phyloP scores from a whole-genome alignment of 164 flowering plant genomes.

The Umbellularia californica region DNA sequence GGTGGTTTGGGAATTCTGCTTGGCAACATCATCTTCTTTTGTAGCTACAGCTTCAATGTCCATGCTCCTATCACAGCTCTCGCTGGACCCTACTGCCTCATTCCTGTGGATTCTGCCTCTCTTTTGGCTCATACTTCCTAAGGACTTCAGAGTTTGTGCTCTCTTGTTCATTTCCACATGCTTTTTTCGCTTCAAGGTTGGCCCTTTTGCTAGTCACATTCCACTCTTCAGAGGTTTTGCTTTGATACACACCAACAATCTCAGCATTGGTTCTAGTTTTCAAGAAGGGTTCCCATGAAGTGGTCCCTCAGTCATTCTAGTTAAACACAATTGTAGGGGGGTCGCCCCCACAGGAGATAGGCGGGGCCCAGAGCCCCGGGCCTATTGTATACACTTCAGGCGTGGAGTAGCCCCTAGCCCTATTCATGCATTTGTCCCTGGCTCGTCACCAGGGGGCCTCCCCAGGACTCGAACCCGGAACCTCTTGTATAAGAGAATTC shows the following conservation, averaged over 20 bases:
- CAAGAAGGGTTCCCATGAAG: not conserved
- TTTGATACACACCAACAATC: not conserved
- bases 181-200: not conserved
- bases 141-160: not conserved
- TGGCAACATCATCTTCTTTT: not conserved
- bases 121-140: not conserved
- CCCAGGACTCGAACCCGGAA: too few relatives aligned
- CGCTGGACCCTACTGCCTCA: not conserved
- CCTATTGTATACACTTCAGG: too few relatives aligned
- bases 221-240: not conserved
- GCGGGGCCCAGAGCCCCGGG: too few relatives aligned
- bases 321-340: too few relatives aligned
- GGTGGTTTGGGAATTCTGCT: not conserved
- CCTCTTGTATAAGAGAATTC: too few relatives aligned
- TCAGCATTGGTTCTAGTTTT: not conserved
- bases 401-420: too few relatives aligned
- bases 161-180: not conserved
- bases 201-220: not conserved
- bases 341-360: too few relatives aligned
- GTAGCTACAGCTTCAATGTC: not conserved
- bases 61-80: not conserved
- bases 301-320: not conserved
- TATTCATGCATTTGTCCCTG: too few relatives aligned
- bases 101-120: not conserved
- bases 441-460: too few relatives aligned